Evolutionary conservation across 1,284 basidiomycete genomes (phyloP).

Genomic region (Nidula niveotomentosa): DNA sequence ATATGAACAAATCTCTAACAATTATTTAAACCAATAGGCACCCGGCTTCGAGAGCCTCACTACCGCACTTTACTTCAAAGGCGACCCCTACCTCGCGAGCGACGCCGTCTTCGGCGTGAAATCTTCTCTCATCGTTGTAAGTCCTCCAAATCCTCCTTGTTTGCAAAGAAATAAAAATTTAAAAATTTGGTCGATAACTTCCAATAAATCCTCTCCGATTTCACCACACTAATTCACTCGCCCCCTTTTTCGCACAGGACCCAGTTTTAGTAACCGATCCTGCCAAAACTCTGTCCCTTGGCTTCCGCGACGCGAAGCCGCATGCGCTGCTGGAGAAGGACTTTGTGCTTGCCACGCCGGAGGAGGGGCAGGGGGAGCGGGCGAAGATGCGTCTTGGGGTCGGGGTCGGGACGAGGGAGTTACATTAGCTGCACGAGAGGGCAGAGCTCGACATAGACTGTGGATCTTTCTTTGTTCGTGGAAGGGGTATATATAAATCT

Average conservation of each 20-base stretch:
- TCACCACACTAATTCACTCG: too few relatives aligned
- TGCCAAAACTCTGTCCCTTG: constrained; percentile 53
- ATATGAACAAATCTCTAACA: too few relatives aligned
- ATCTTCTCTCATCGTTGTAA: constrained; percentile 45
- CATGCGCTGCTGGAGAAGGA: constrained; percentile 65
- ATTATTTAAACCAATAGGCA: constrained; percentile 22
- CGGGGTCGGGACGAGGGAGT: too few relatives aligned
- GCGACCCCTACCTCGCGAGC: constrained; percentile 63
- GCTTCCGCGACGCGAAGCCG: constrained; percentile 58
- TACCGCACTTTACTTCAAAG: constrained; percentile 77
- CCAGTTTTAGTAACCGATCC: constrained; percentile 45
- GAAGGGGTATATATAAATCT: too few relatives aligned
- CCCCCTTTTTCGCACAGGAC: constrained; percentile 10
- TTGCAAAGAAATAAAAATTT: background rate
- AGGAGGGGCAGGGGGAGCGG: constrained; percentile 29
- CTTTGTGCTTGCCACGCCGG: constrained; percentile 58
- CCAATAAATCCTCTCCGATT: too few relatives aligned
- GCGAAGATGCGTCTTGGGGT: too few relatives aligned
- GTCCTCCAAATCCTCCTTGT: constrained; percentile 7
- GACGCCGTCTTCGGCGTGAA: constrained; percentile 84
- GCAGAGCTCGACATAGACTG: too few relatives aligned
- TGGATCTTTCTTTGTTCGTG: too few relatives aligned
- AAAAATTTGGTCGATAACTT: background rate
- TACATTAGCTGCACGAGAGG: too few relatives aligned
- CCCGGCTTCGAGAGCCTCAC: constrained; percentile 72